Evolutionary conservation across 1,284 basidiomycete genomes (phyloP).

Genomic region (Pseudozyma pruni): DNA sequence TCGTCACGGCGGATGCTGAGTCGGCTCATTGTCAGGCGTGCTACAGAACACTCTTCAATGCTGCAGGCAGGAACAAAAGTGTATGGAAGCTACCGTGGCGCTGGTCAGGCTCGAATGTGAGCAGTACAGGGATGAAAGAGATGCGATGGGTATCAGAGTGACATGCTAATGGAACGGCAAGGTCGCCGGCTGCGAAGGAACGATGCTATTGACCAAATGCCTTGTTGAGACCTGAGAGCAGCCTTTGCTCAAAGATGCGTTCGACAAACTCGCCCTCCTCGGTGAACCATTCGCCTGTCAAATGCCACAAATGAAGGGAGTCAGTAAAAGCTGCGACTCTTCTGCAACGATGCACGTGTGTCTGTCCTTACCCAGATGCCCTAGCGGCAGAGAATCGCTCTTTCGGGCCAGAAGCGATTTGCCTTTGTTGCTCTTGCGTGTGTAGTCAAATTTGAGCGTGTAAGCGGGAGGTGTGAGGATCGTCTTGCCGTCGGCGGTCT

Average conservation of each 20-base stretch:
- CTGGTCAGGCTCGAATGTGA: too few relatives aligned
- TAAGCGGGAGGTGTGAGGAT: conserved; percentile 59
- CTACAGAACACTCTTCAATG: too few relatives aligned
- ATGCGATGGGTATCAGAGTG: not conserved
- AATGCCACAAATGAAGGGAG: not conserved
- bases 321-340: not conserved
- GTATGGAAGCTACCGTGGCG: too few relatives aligned
- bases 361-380: conserved; percentile 55
- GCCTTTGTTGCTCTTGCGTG: conserved; percentile 48
- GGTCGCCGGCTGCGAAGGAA: not conserved
- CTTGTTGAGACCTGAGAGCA: conserved; percentile 55
- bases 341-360: not conserved
- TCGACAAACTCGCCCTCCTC: conserved; percentile 63
- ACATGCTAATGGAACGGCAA: not conserved
- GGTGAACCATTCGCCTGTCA: conserved; percentile 65
- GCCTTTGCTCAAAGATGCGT: conserved; percentile 51
- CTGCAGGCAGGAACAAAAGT: not conserved
- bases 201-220: conserved; percentile 38
- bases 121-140: not conserved
- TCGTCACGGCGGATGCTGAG: too few relatives aligned
- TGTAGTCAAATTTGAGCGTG: conserved; percentile 51
- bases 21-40: too few relatives aligned
- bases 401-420: conserved; percentile 38
- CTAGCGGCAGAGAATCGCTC: conserved; percentile 49
- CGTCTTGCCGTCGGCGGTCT: conserved; percentile 36